Base-by-base conservation (phyloP, 257 asterid genomes). In the Gynochthodes officinalis region DNA sequence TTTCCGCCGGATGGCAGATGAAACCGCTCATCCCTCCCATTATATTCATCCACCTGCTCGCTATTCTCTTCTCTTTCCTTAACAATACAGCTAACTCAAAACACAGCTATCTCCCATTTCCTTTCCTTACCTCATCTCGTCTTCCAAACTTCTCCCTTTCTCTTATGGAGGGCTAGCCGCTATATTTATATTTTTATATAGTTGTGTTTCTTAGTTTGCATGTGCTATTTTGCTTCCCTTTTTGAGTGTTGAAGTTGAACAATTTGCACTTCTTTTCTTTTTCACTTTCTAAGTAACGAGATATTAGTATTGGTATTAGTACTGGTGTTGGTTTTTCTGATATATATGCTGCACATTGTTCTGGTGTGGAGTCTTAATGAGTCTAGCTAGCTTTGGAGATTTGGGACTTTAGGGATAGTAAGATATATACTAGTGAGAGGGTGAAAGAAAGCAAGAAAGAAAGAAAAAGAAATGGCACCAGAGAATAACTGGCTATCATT, bases 1-100 rank as follows among this genome's bases (percentile, higher is more conserved):
- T 82, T 83, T 78, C 80, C 92, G 96, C 98, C 96, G 92, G 84
- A 84, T 89, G 96, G 92, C 94, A 85, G 92, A 83, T 70, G 69
- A 83, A 88, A 84, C 96, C 96, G 96, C 94, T 84, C 77, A 76
- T 82, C 78, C 44, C 83, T 82, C 80, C 96, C 96, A 79, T 86
- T 88, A 88, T 83, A 88, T 86, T 83, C 89, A 84, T 84, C 93
- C 96, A 86, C 86, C 88, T 89, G 91, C 84, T 77, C 71, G 13
- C 27, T 53, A 28, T 70, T 54, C 28, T 71, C 67, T 75, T 55
- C 62, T 64, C 73, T 33, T 35, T 7, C 42, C 52, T 40, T 37
- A 1, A 21, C 13, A 21, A 63, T 69, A 12, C 46, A 50, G 53
- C 44, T 65, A n/a, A 14, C 82, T 68, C 76, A 64, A n/a, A n/a